Evolutionary conservation across 2,329 filamentous ascomycete species (phyloP), one percentile per base, ranked within the genome.

Genomic region (Zasmidium citrigriseum): DNA sequence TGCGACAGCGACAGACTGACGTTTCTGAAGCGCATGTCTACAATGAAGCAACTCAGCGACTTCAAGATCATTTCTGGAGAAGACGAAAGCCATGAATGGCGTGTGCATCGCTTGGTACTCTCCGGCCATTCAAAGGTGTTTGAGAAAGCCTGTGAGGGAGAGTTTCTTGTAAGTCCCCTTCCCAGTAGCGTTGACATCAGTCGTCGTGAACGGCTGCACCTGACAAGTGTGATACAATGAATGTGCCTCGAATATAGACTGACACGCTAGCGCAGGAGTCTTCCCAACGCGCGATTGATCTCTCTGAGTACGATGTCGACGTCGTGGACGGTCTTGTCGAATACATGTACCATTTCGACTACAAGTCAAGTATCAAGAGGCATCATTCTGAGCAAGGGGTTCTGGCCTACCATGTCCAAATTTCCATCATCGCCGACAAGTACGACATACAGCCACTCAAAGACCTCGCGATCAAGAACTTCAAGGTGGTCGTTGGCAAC

Each of bases 391-490:
- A 27, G n/a, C 3, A 41, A 14, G 23, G n/a, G 2, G 22, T 27
- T 20, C 25, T 52, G 4, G 29, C 21, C 2, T 25, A 38, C 49
- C 51, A 53, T 3, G 34, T 53, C 21, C 20, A 2, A 14, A 46
- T 53, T 1, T 29, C n/a, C 12, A 20, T 53, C 14, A 14, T 20
- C 3, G 51, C 51, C 11, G 51, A 53, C 22, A 29, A 53, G 21
- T 53, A 46, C 38, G 51, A 53, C 34, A 46, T 46, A 9, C 44
- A 46, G 44, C 44, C 44, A 7, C 44, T 46, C 7, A 46, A 46
- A 18, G 20, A 7, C 44, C 44, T 46, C 44, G 44, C 44, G 5
- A 46, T 21, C 16, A n/a, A 46, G 16, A 46, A 46, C 7, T 46
- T 46, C 44, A 21, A 46, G n/a, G 27, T 14, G 7, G 27, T 14